Conservation (phyloP, 2,329 filamentous ascomycete genomes). For the Aspergillus brunneoviolaceus region DNA sequence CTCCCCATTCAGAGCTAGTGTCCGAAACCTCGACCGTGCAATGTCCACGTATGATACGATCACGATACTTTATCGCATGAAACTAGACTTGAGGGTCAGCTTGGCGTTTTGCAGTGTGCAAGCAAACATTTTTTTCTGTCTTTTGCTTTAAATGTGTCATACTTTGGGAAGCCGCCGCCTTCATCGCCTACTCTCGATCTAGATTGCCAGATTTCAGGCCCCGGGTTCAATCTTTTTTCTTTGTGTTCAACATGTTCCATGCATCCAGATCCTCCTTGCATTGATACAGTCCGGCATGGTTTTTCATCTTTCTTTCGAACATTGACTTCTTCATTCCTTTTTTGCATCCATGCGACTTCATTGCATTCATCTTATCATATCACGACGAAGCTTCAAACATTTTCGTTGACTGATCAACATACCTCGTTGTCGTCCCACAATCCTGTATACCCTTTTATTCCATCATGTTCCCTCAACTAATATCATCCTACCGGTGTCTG, state of each 20-base stretch:
- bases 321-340: slow-evolving; percentile 10
- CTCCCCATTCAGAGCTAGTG: slow-evolving; percentile 15
- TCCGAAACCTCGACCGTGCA: slow-evolving; percentile 29
- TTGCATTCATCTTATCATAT: slow-evolving; percentile 12
- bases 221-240: slow-evolving; percentile 1
- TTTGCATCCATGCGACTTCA: slow-evolving; percentile 10
- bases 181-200: slow-evolving; percentile 1
- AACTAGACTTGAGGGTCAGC: slow-evolving; percentile 40
- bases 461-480: slow-evolving; percentile 18
- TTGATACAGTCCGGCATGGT: neutral
- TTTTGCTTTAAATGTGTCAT: slow-evolving; percentile 12
- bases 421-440: slow-evolving; percentile 8
- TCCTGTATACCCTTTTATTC: slow-evolving; percentile 22
- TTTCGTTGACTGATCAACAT: neutral
- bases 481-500: slow-evolving; percentile 12
- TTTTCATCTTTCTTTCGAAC: slow-evolving; percentile 12
- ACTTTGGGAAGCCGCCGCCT: slow-evolving; percentile 10
- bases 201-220: slow-evolving; percentile 9
- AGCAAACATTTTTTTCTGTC: slow-evolving; percentile 25
- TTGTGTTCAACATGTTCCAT: neutral
- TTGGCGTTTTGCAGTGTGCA: slow-evolving; percentile 41
- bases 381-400: slow-evolving; percentile 8
- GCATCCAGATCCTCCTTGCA: neutral
- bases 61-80: slow-evolving; percentile 47
- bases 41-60: slow-evolving; percentile 42